A percentile compares a stretch with the other conserved stretches of the same genome.
phyloP scores from a whole-genome alignment of 805 yeast species.

The Sugiyamaella smithiae region DNA sequence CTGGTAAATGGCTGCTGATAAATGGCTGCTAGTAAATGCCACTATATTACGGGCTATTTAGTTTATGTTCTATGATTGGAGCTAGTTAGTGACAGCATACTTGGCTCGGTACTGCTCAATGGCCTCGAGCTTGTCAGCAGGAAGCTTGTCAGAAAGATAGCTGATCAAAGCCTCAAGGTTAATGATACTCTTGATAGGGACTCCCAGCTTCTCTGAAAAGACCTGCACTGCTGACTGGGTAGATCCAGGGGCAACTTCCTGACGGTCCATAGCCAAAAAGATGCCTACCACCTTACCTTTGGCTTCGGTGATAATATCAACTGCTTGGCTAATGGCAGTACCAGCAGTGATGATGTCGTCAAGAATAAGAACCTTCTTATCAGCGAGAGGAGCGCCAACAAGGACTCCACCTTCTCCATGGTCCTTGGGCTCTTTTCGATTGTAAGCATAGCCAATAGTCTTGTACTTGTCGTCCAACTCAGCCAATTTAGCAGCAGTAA shows the following conservation, averaged over 20 bases:
- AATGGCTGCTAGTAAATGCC: too few relatives aligned
- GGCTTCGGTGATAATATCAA: constrained; percentile 65
- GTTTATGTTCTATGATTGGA: too few relatives aligned
- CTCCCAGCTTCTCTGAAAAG: constrained; percentile 64
- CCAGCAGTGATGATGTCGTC: constrained; percentile 99
- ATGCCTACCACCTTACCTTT: constrained; percentile 78
- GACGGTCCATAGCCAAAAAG: constrained; percentile 91
- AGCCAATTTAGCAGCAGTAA: constrained; percentile 87
- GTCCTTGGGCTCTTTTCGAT: constrained; percentile 93
- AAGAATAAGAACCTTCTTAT: constrained; percentile 74
- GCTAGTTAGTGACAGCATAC: constrained; percentile 24
- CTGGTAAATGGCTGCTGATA: too few relatives aligned
- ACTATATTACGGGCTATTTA: too few relatives aligned
- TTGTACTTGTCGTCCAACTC: constrained; percentile 78
- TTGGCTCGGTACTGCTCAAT: constrained; percentile 30
- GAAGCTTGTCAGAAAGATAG: constrained; percentile 42
- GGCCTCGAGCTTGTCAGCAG: constrained; percentile 27
- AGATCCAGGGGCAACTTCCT: constrained; percentile 73
- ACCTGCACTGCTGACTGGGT: constrained; percentile 77
- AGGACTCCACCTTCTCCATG: constrained; percentile 98
- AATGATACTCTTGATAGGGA: constrained; percentile 84
- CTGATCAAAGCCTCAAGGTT: constrained; percentile 69
- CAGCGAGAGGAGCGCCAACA: constrained; percentile 77
- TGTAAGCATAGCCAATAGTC: constrained; percentile 82
- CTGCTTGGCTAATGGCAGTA: constrained; percentile 94